Conservation (phyloP, 2,329 filamentous ascomycete species). For the Thelonectria discophora region DNA sequence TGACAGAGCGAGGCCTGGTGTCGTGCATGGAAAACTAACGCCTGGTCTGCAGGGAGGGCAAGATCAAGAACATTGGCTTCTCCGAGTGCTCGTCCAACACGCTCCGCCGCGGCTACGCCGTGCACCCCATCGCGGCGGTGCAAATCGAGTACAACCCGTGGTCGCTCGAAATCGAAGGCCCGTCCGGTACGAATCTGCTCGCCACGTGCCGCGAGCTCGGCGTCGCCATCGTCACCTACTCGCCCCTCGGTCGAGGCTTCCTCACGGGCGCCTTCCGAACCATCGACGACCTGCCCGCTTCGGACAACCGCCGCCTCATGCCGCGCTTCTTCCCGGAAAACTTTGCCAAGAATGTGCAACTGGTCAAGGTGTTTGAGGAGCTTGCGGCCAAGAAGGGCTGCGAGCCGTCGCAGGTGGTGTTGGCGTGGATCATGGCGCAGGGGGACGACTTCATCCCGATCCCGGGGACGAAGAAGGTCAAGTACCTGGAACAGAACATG, state of each 20-base stretch:
- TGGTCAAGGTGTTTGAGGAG: conserved; percentile 58
- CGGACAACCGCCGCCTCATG: conserved; percentile 11
- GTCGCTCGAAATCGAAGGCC: conserved; percentile 66
- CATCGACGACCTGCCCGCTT: conserved; percentile 52
- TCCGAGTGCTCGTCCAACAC: conserved; percentile 57
- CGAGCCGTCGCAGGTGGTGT: conserved; percentile 63
- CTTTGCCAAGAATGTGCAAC: conserved; percentile 58
- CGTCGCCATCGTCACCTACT: conserved; percentile 65
- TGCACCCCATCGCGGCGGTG: conserved; percentile 60
- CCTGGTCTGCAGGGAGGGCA: conserved; percentile 52
- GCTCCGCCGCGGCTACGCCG: conserved; percentile 59
- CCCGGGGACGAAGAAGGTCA: conserved; percentile 52
- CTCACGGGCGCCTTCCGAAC: conserved; percentile 60
- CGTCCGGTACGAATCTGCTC: conserved; percentile 55
- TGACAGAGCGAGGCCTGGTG: neutral
- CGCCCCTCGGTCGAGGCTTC: conserved; percentile 67
- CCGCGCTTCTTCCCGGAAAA: conserved; percentile 35
- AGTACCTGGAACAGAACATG: conserved; percentile 54
- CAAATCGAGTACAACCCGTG: conserved; percentile 65
- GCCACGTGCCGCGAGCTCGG: conserved; percentile 65
- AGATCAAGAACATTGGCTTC: conserved; percentile 64
- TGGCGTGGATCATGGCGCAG: conserved; percentile 69
- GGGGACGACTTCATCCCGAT: conserved; percentile 67
- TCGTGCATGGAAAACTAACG: neutral
- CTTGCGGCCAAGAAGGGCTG: conserved; percentile 62